These are phyloP conservation scores for Coffea canephora DNA, from an alignment of 257 asterid genomes.

Conservation along the genomic window DNA sequence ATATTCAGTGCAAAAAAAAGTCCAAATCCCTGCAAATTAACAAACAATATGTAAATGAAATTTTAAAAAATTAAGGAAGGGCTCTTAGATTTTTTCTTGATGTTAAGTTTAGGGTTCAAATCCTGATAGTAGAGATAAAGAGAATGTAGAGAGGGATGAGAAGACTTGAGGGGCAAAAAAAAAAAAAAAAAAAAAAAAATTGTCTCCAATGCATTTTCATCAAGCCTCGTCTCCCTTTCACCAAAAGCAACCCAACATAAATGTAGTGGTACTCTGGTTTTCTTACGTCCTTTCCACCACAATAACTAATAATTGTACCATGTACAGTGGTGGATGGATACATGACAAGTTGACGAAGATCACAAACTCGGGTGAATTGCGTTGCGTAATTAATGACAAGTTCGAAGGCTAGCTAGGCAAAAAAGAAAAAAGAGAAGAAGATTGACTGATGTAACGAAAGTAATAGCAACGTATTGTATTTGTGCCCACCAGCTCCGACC, in stretches of 20 bases:
- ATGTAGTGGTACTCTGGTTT: neutral
- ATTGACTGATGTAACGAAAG: constrained; percentile 12
- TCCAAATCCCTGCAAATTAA: too few relatives aligned
- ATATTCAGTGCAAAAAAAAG: too few relatives aligned
- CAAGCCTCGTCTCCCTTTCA: neutral
- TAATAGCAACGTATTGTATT: neutral
- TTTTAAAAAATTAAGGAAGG: too few relatives aligned
- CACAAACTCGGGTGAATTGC: constrained; percentile 1
- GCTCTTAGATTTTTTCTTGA: too few relatives aligned
- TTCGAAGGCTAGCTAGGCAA: neutral
- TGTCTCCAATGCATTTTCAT: neutral
- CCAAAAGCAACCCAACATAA: constrained; percentile 7
- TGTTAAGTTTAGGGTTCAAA: too few relatives aligned
- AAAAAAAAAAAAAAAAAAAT: too few relatives aligned
- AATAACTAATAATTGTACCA: constrained; percentile 9
- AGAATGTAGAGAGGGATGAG: too few relatives aligned
- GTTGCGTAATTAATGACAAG: neutral
- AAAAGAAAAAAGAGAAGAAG: neutral
- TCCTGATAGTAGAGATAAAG: too few relatives aligned
- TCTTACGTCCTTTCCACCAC: neutral
- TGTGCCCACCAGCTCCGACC: constrained; percentile 5
- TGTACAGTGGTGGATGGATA: neutral
- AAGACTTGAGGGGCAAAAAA: too few relatives aligned
- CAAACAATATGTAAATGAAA: too few relatives aligned
- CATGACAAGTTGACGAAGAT: neutral